Percentiles rank a stretch among this genome's conserved stretches.
Conservation (phyloP, 2,329 filamentous ascomycete genomes). For the Colletotrichum lini region DNA sequence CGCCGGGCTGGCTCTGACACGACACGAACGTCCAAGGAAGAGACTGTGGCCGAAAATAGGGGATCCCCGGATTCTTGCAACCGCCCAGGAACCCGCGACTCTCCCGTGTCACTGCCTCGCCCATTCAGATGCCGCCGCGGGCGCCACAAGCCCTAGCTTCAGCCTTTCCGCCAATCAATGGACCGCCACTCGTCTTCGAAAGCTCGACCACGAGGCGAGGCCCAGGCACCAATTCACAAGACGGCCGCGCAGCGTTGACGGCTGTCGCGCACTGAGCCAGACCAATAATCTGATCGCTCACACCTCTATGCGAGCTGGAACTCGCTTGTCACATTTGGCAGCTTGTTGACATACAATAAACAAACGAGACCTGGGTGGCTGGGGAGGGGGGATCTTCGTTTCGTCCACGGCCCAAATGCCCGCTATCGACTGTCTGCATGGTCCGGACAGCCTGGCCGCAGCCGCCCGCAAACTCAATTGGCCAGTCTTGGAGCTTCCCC, state of each 20-base stretch:
- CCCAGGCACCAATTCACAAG: slow-evolving; percentile 21
- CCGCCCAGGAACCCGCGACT: slow-evolving; percentile 18
- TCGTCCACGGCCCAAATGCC: slow-evolving; percentile 35
- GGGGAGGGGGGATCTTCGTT: slow-evolving; percentile 38
- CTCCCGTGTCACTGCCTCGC: slow-evolving; percentile 9
- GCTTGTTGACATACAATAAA: slow-evolving; percentile 18
- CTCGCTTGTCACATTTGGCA: slow-evolving; percentile 24
- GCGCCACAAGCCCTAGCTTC: slow-evolving; percentile 20
- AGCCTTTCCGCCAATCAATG: slow-evolving; percentile 12
- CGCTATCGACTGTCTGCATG: slow-evolving; percentile 41
- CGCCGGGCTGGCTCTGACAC: slow-evolving; percentile 23
- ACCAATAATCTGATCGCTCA: neutral
- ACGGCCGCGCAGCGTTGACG: slow-evolving; percentile 25
- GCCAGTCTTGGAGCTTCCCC: slow-evolving; percentile 31
- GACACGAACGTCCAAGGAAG: neutral
- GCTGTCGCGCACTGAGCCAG: slow-evolving; percentile 15
- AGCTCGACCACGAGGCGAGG: slow-evolving; percentile 12
- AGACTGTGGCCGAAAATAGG: slow-evolving; percentile 23
- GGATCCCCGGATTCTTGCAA: slow-evolving; percentile 28
- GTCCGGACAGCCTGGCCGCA: slow-evolving; percentile 25
- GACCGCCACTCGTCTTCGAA: slow-evolving; percentile 2
- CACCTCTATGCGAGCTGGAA: neutral
- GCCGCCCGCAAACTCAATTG: slow-evolving; percentile 30
- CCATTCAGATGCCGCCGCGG: slow-evolving; percentile 13
- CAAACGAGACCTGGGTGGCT: slow-evolving; percentile 24